Evolutionary conservation across 2,329 filamentous ascomycete species (phyloP), one percentile per base, ranked within the genome.

Genomic region (Cladosporium sp.): DNA sequence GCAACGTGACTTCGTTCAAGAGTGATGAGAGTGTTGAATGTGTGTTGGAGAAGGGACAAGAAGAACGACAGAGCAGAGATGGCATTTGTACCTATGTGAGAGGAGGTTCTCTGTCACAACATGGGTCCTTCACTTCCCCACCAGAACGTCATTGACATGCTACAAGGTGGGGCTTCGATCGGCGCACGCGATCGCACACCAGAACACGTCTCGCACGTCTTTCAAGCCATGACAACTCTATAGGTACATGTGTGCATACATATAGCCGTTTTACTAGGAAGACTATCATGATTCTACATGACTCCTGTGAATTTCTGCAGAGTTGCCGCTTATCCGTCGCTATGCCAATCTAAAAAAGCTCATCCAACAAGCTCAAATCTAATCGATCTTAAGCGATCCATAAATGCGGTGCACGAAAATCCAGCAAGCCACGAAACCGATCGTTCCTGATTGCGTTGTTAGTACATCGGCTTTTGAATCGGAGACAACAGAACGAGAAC

Each of bases 381-480:
- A 49, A 67, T 98, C 93, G 57, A 98, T 90, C 77, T 98, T 98
- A 74, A 98, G 95, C n/a, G 91, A 96, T 19, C 83, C 76, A 69
- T 98, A 98, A 54, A 98, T 98, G 68, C 87, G 92, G 59, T 88
- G 82, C 47, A 95, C 86, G 67, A 98, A 98, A 66, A 86, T 80
- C 88, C 91, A 97, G 67, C 89, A 94, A 7, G 93, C 83, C 61
- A 96, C 89, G 75, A 93, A 96, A 49, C 93, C 93, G 66, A 98
- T 97, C 0, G 92, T 87, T 27, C 92, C 93, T 96, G 56, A 38
- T 38, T 48, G 20, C 42, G 51, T 47, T 22, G 15, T 54, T 49
- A 56, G 55, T 64, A 56, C 30, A 13, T n/a, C n/a, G 7, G 4
- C 11, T 7, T 15, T 43, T 7, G 20, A n/a, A 16, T 7, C 20